These are phyloP conservation scores for Penicillium sp. DNA, from an alignment of 2,329 filamentous ascomycete species.

Conservation along the genomic window DNA sequence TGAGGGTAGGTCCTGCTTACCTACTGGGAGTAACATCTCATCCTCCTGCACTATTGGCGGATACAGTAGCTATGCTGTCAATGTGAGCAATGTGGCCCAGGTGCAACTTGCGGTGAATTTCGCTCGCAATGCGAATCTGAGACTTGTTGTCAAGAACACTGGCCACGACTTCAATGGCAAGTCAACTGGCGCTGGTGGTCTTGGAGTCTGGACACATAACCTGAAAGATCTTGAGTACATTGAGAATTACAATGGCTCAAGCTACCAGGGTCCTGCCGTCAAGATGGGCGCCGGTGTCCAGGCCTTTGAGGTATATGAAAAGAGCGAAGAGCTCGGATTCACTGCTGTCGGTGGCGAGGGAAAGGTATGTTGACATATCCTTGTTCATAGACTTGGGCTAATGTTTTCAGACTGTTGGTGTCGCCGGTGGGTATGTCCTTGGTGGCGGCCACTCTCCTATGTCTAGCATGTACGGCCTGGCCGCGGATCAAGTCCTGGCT, in stretches of 20 bases:
- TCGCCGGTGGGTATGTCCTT: slow-evolving; percentile 61
- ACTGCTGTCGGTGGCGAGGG: slow-evolving; percentile 28
- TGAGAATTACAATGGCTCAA: slow-evolving; percentile 35
- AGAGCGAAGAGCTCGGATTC: slow-evolving; percentile 35
- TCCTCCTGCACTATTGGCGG: slow-evolving; percentile 31
- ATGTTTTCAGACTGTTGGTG: slow-evolving; percentile 49
- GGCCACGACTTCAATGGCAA: slow-evolving; percentile 52
- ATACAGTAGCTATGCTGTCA: slow-evolving; percentile 37
- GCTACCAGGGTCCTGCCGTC: slow-evolving; percentile 54
- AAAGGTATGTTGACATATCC: slow-evolving; percentile 2
- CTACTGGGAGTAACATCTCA: slow-evolving; percentile 21
- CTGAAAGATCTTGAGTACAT: slow-evolving; percentile 47
- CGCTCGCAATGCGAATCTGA: slow-evolving; percentile 32
- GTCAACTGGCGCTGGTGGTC: slow-evolving; percentile 48
- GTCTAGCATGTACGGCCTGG: slow-evolving; percentile 56
- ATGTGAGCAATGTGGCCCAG: slow-evolving; percentile 35
- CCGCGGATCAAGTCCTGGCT: slow-evolving; percentile 28
- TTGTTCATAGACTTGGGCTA: not conserved
- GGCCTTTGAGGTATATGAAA: slow-evolving; percentile 19
- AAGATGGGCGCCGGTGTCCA: slow-evolving; percentile 57
- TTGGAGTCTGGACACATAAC: slow-evolving; percentile 54
- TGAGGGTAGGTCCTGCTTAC: slow-evolving; percentile 27
- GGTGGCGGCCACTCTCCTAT: slow-evolving; percentile 62
- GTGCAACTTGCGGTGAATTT: slow-evolving; percentile 36
- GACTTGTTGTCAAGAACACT: slow-evolving; percentile 46